Percentiles rank a stretch among this genome's conserved stretches.
Evolutionary conservation across 2,329 filamentous ascomycete genomes (phyloP).

Genomic region (Trichoderma sp.): DNA sequence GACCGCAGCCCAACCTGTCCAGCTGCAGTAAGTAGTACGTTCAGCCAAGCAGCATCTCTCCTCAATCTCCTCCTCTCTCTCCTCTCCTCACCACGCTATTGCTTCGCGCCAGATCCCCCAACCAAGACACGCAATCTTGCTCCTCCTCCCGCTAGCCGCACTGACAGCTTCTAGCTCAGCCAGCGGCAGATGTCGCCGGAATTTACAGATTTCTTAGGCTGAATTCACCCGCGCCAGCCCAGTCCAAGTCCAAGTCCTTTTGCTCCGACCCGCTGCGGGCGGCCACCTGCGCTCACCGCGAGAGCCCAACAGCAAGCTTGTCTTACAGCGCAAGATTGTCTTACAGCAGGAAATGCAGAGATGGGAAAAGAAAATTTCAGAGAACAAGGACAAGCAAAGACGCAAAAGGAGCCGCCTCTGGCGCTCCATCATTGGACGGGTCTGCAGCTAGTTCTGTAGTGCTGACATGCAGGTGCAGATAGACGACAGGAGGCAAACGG

Average conservation of each 20-base stretch:
- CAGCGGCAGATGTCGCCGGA: constrained; percentile 14
- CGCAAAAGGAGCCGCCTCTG: not conserved
- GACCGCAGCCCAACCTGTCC: no score
- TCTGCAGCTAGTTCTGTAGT: constrained; percentile 1
- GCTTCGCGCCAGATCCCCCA: not conserved
- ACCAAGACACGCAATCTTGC: constrained; percentile 9
- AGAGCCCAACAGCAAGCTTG: not conserved
- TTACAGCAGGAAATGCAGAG: not conserved
- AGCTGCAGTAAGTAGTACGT: no score
- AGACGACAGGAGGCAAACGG: not conserved
- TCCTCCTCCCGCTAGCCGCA: not conserved
- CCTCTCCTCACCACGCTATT: no score
- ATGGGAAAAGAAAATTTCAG: not conserved
- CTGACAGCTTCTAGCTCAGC: not conserved
- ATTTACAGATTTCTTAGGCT: constrained; percentile 15
- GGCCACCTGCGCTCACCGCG: constrained; percentile 19
- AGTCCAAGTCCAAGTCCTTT: not conserved
- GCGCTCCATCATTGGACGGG: not conserved
- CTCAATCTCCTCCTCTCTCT: no score
- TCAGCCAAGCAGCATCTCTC: no score
- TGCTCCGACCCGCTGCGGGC: constrained; percentile 19
- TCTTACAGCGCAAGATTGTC: not conserved
- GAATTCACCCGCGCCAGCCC: not conserved
- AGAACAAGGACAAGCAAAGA: not conserved
- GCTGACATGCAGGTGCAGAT: not conserved